phyloP scores from a whole-genome alignment of 495 filamentous ascomycete genomes.

The Tuber aestivum region DNA sequence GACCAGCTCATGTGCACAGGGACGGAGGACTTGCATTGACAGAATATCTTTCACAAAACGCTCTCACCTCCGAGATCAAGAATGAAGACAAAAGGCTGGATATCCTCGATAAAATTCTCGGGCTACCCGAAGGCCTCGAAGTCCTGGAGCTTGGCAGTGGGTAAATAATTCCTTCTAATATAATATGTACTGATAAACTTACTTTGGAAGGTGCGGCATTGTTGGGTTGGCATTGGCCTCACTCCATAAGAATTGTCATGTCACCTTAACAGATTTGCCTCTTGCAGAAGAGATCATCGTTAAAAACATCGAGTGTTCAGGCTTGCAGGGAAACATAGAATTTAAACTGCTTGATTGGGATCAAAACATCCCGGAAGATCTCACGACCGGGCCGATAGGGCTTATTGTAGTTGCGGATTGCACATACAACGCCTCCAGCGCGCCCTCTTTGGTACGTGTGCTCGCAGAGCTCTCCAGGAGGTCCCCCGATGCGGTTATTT shows the following conservation, averaged over 20 bases:
- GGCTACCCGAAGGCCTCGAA: constrained; percentile 45
- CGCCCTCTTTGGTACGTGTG: constrained; percentile 67
- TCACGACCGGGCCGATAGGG: constrained; percentile 53
- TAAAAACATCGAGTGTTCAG: constrained; percentile 38
- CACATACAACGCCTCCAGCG: constrained; percentile 84
- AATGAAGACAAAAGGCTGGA: constrained; percentile 15
- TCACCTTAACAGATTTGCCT: constrained; percentile 75
- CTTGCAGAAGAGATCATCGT: constrained; percentile 63
- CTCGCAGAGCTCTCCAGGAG: constrained; percentile 52
- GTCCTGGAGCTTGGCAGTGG: constrained; percentile 77
- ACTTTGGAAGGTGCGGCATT: constrained; percentile 57
- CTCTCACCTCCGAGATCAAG: neutral
- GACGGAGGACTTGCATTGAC: constrained; percentile 62
- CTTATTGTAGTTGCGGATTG: constrained; percentile 82
- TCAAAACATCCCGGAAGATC: constrained; percentile 44
- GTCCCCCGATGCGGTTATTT: constrained; percentile 54
- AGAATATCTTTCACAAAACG: constrained; percentile 44
- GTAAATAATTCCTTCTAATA: constrained; percentile 17
- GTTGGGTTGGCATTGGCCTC: constrained; percentile 70
- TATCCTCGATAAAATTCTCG: constrained; percentile 29
- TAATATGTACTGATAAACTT: constrained; percentile 8
- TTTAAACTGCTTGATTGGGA: constrained; percentile 75
- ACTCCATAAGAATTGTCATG: constrained; percentile 50
- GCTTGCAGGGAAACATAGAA: constrained; percentile 43
- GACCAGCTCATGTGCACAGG: constrained; percentile 45